These are phyloP conservation scores for Hanseniaspora jakobsenii DNA, from an alignment of 805 yeast genomes.

Conservation along the genomic window DNA sequence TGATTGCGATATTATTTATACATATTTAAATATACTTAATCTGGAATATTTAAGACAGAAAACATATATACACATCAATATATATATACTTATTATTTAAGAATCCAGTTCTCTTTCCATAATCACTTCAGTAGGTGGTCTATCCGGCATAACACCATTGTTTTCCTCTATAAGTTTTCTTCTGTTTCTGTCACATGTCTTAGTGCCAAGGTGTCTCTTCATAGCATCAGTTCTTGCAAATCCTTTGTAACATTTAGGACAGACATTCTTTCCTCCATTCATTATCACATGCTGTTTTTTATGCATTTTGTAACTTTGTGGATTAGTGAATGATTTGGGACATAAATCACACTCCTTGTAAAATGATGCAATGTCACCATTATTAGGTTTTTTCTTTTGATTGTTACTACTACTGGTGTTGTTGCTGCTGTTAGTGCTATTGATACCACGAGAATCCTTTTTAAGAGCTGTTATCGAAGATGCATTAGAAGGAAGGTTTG, in stretches of 20 bases:
- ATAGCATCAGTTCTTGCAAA: conserved; percentile 76
- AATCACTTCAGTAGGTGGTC: conserved; percentile 14
- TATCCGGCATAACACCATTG: conserved; percentile 27
- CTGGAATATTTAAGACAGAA: no score
- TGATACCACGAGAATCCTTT: neutral
- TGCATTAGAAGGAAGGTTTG: no score
- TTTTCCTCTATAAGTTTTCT: conserved; percentile 35
- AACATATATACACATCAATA: neutral
- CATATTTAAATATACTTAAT: no score
- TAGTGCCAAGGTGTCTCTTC: conserved; percentile 61
- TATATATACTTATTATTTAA: neutral
- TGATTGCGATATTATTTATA: no score
- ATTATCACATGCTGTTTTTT: conserved; percentile 52
- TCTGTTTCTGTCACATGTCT: conserved; percentile 63
- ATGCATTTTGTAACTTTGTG: conserved; percentile 61
- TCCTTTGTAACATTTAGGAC: conserved; percentile 67
- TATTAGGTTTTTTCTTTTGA: neutral
- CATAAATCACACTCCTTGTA: conserved; percentile 42
- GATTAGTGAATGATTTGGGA: conserved; percentile 49
- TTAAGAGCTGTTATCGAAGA: no score
- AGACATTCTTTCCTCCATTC: conserved; percentile 51
- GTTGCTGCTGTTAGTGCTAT: neutral
- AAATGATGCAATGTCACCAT: neutral
- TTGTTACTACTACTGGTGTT: no score
- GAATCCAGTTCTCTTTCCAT: conserved; percentile 5